phyloP scores from a whole-genome alignment of 2,329 filamentous ascomycete genomes.

The Fusarium guadeloupense region DNA sequence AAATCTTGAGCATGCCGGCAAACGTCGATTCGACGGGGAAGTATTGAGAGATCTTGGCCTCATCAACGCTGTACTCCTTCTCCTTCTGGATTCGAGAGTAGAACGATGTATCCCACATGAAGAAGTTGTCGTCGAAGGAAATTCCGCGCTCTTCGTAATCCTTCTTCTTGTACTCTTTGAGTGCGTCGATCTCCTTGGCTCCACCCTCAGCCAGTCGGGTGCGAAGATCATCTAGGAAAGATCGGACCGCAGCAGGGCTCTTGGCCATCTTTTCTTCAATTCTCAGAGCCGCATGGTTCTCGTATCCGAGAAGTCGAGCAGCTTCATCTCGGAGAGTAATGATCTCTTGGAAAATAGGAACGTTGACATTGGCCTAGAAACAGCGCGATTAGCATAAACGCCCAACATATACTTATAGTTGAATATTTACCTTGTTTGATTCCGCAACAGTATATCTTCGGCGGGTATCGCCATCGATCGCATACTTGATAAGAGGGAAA shows the following conservation, averaged over 20 bases:
- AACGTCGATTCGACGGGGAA: constrained; percentile 81
- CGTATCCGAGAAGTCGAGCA: constrained; percentile 79
- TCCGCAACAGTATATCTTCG: constrained; percentile 76
- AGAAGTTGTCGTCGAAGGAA: constrained; percentile 74
- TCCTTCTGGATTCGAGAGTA: constrained; percentile 85
- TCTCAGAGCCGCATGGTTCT: constrained; percentile 77
- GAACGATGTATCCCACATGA: constrained; percentile 83
- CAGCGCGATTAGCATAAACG: neutral
- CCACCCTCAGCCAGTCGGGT: constrained; percentile 74
- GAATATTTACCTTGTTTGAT: constrained; percentile 73
- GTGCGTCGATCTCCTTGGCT: constrained; percentile 72
- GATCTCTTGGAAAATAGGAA: constrained; percentile 77
- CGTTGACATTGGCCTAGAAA: constrained; percentile 70
- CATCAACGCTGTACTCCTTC: constrained; percentile 81
- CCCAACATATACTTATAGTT: neutral
- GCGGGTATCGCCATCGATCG: constrained; percentile 73
- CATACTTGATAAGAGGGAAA: constrained; percentile 81
- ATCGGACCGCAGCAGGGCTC: constrained; percentile 73
- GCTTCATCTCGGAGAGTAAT: constrained; percentile 80
- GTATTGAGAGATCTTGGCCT: constrained; percentile 83
- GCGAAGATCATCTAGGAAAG: constrained; percentile 77
- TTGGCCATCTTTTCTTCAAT: constrained; percentile 91
- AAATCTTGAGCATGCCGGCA: constrained; percentile 81
- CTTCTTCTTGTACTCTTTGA: constrained; percentile 78
- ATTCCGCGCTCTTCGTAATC: constrained; percentile 69